Evolutionary conservation across 2,329 filamentous ascomycete species (phyloP), one percentile per base, ranked within the genome.

Genomic region (Aspergillus pseudoviridinutans): DNA sequence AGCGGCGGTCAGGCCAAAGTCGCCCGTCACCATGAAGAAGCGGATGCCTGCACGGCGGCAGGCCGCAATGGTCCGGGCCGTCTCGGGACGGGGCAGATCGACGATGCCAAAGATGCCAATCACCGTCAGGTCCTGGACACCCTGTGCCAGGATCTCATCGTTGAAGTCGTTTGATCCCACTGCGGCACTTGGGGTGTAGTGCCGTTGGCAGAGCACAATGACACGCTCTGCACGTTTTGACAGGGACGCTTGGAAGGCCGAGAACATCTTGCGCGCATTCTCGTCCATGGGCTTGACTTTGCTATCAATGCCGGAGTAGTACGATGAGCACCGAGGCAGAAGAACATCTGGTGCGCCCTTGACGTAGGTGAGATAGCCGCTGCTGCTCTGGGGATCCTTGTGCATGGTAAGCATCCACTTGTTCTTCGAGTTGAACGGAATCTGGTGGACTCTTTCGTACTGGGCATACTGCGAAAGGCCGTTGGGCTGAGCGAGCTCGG

Each of bases 381-480:
- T 58, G 10, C 35, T 78, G 63, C 17, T 74, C 74, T 29, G 75
- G 68, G 61, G 65, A 63, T 69, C 61, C 57, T 63, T 58, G 56
- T 64, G 63, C 58, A 87, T 80, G 32, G 85, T 82, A 53, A 92
- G 83, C 84, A 91, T 92, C 73, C 86, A 92, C 72, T 92, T 92
- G 76, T 92, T 92, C 76, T 91, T 90, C 71, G 87, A 90, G 75
- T 92, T 92, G 75, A 92, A 92, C 0, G 87, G 86, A 24, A 90
- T 78, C 56, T 89, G 85, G 65, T 87, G 91, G 3, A 85, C 81
- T 55, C 84, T 85, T 46, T 82, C 80, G 85, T 87, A 91, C 60
- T 80, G 25, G 2, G 61, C 79, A 12, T 80, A 76, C 10, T 84
- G 81, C 7, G 86, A 76, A 49, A 86, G 80, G 0, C 80, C 73